phyloP scores from a whole-genome alignment of 2,329 filamentous ascomycete species.

The Botrytis tulipae region DNA sequence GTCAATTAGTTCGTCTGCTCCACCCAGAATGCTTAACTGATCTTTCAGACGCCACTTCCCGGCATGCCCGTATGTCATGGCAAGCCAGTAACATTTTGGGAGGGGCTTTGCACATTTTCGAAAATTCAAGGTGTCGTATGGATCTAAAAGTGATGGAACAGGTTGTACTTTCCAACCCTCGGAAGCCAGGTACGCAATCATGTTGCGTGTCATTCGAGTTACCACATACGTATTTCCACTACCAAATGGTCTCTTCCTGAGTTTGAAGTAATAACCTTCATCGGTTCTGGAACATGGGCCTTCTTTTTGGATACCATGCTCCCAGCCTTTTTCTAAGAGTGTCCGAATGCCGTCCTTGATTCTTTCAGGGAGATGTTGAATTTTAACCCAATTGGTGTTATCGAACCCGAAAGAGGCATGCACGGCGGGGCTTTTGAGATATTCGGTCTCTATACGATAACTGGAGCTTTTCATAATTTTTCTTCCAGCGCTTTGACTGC shows the following conservation, averaged over 20 bases:
- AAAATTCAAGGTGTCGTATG: slow-evolving; percentile 1
- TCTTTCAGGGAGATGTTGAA: neutral
- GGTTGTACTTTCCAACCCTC: slow-evolving; percentile 8
- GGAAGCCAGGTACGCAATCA: slow-evolving; percentile 14
- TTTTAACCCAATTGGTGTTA: neutral
- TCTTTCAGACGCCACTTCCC: neutral
- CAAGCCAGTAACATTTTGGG: slow-evolving; percentile 19
- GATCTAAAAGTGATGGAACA: neutral
- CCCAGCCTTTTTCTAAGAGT: slow-evolving; percentile 1
- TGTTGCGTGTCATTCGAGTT: slow-evolving; percentile 7
- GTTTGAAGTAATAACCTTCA: neutral
- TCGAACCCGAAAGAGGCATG: neutral
- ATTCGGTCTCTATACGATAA: slow-evolving; percentile 10
- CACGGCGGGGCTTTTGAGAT: neutral
- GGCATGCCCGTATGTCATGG: neutral
- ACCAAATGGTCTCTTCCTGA: slow-evolving; percentile 3
- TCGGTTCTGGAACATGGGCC: neutral
- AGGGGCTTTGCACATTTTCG: neutral
- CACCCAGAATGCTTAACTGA: slow-evolving; percentile 1
- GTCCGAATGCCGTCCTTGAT: slow-evolving; percentile 9
- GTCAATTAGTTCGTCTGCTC: slow-evolving; percentile 15
- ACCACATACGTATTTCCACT: neutral
- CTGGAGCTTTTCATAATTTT: neutral
- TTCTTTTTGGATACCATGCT: neutral
- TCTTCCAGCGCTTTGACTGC: neutral